These are phyloP conservation scores for Dalbergia oliveri DNA, from an alignment of 306 rosid species.

Conservation along the genomic window DNA sequence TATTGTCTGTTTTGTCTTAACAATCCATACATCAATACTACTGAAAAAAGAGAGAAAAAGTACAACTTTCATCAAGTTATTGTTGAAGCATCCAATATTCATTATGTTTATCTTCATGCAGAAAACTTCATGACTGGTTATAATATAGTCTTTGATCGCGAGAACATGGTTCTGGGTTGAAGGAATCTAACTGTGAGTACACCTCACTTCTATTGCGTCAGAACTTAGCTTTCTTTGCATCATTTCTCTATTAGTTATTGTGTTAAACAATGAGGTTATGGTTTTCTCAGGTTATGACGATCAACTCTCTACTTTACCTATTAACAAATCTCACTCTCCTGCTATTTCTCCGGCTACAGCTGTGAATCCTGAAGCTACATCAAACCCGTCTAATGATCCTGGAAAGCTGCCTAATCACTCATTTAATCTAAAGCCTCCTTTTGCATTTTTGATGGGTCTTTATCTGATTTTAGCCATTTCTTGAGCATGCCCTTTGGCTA, in stretches of 20 bases:
- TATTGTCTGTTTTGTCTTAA: slow-evolving; percentile 4
- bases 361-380: slow-evolving; percentile 61
- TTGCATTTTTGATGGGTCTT: slow-evolving; percentile 46
- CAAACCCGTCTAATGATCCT: slow-evolving; percentile 46
- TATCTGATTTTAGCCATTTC: slow-evolving; percentile 52
- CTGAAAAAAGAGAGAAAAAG: not conserved
- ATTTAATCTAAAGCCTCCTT: slow-evolving; percentile 51
- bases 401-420: slow-evolving; percentile 43
- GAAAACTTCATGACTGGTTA: slow-evolving; percentile 98
- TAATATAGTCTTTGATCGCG: slow-evolving; percentile 77
- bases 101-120: slow-evolving; percentile 55
- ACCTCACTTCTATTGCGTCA: slow-evolving; percentile 17
- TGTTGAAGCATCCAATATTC: slow-evolving; percentile 13
- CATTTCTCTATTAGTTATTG: not conserved
- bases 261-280: slow-evolving; percentile 27
- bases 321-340: slow-evolving; percentile 51
- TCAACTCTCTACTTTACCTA: slow-evolving; percentile 46
- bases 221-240: not conserved
- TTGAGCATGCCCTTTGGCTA: slow-evolving; percentile 48
- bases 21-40: slow-evolving; percentile 16
- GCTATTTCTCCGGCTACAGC: slow-evolving; percentile 53
- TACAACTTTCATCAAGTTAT: slow-evolving; percentile 7
- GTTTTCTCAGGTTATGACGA: slow-evolving; percentile 64
- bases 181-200: slow-evolving; percentile 73
- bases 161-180: slow-evolving; percentile 78